Evolutionary conservation across 345 rosid species (phyloP).

Genomic region (Rhizophora apiculata): DNA sequence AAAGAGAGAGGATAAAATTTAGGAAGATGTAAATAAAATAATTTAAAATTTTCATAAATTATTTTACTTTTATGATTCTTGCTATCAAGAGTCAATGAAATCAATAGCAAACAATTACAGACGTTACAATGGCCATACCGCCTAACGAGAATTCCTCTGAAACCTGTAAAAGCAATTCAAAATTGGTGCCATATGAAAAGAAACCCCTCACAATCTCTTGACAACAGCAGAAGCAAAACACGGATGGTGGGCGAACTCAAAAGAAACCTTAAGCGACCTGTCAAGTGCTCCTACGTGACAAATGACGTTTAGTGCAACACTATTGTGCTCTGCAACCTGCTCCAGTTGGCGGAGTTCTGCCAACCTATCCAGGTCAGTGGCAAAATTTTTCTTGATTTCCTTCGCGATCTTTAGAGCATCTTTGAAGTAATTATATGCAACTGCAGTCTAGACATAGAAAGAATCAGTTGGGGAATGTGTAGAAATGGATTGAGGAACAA

Average conservation of each 20-base stretch:
- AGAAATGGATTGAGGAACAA: neutral
- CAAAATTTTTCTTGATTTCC: slow-evolving; percentile 71
- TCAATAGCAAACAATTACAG: neutral
- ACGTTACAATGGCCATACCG: slow-evolving; percentile 38
- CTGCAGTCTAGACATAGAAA: slow-evolving; percentile 46
- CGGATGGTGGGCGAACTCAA: slow-evolving; percentile 89
- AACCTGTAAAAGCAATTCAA: slow-evolving; percentile 26
- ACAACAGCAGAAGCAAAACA: slow-evolving; percentile 83
- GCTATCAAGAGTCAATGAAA: neutral
- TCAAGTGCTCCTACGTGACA: slow-evolving; percentile 53
- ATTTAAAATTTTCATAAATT: neutral
- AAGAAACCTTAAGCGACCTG: slow-evolving; percentile 76
- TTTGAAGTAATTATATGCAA: slow-evolving; percentile 67
- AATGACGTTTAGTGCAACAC: slow-evolving; percentile 64
- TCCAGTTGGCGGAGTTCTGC: slow-evolving; percentile 72
- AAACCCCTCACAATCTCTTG: slow-evolving; percentile 61
- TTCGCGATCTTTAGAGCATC: slow-evolving; percentile 83
- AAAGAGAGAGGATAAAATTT: no score
- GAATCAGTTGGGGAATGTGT: neutral
- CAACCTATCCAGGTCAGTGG: slow-evolving; percentile 62
- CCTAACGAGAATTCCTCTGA: slow-evolving; percentile 17
- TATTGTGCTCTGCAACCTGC: slow-evolving; percentile 92
- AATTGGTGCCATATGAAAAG: slow-evolving; percentile 27
- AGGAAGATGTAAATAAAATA: neutral
- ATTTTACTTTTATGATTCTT: neutral